Evolutionary conservation across 2,329 filamentous ascomycete genomes (phyloP).

Genomic region (Corynespora cassiicola): DNA sequence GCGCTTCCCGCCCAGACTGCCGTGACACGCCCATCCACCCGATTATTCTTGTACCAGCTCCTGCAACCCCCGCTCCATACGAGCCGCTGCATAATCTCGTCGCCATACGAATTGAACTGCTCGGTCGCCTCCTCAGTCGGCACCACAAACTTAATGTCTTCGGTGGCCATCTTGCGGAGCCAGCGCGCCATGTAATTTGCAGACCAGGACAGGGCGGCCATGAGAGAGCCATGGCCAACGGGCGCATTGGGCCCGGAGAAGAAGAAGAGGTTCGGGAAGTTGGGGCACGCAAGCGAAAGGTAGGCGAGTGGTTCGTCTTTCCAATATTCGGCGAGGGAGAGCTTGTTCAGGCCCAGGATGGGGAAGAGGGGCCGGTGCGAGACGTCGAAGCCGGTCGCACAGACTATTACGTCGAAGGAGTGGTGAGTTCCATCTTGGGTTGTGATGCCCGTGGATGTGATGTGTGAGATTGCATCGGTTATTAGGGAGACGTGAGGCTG

Average conservation of each 20-base stretch:
- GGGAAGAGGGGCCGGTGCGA: conserved; percentile 5
- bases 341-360: conserved; percentile 6
- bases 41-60: conserved; percentile 17
- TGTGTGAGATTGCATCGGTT: conserved; percentile 6
- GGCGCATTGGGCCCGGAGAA: conserved; percentile 23
- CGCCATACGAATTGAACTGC: conserved; percentile 11
- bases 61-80: conserved; percentile 12
- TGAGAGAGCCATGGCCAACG: conserved; percentile 6
- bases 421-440: conserved; percentile 10
- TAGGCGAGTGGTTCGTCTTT: conserved; percentile 4
- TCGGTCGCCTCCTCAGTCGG: conserved; percentile 2
- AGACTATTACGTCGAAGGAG: conserved; percentile 9
- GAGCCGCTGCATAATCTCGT: conserved; percentile 12
- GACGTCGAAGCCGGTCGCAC: conserved; percentile 7
- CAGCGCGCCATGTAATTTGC: conserved; percentile 8
- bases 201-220: conserved; percentile 8
- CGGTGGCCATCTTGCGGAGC: conserved; percentile 11
- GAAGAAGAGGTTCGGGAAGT: conserved; percentile 13
- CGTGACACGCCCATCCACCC: conserved; percentile 9
- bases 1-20: conserved; percentile 12
- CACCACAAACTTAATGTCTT: conserved; percentile 10
- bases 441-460: conserved; percentile 6
- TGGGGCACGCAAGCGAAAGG: conserved; percentile 1
- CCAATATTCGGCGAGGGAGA: conserved; percentile 6
- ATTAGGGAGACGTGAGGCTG: conserved; percentile 9